phyloP scores from a whole-genome alignment of 2,329 filamentous ascomycete genomes.

The Paraconiothyrium brasiliense region DNA sequence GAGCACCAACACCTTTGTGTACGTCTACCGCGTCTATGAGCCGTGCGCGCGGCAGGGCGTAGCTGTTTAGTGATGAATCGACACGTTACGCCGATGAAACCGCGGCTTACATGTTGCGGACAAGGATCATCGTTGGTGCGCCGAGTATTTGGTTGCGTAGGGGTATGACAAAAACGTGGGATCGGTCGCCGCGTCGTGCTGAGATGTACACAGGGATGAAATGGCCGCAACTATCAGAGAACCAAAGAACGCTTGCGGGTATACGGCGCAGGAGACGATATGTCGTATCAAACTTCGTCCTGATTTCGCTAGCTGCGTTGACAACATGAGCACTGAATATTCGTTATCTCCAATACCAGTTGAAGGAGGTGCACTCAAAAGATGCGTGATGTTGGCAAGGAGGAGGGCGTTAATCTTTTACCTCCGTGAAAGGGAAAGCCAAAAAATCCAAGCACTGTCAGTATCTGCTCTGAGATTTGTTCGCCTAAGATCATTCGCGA shows the following conservation, averaged over 20 bases:
- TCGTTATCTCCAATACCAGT: neutral
- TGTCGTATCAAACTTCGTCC: too few species aligned
- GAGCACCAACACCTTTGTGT: neutral
- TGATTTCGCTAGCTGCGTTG: neutral
- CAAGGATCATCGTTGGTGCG: neutral
- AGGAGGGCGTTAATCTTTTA: neutral
- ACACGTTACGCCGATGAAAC: constrained; percentile 1
- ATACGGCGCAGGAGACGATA: neutral
- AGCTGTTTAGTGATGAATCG: neutral
- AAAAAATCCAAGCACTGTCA: neutral
- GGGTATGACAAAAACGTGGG: constrained; percentile 10
- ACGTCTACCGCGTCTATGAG: constrained; percentile 1
- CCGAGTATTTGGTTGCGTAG: constrained; percentile 14
- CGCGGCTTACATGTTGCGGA: constrained; percentile 1
- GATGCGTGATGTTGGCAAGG: neutral
- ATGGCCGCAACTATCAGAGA: neutral
- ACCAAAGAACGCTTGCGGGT: neutral
- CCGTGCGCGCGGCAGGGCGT: neutral
- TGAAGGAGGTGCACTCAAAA: neutral
- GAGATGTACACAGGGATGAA: neutral
- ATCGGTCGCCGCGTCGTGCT: neutral
- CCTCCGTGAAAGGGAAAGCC: neutral
- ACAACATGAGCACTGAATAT: neutral
- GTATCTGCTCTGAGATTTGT: neutral
- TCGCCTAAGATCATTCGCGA: neutral